phyloP scores from a whole-genome alignment of 768 basidiomycete genomes.

The Gymnopilus junonius region DNA sequence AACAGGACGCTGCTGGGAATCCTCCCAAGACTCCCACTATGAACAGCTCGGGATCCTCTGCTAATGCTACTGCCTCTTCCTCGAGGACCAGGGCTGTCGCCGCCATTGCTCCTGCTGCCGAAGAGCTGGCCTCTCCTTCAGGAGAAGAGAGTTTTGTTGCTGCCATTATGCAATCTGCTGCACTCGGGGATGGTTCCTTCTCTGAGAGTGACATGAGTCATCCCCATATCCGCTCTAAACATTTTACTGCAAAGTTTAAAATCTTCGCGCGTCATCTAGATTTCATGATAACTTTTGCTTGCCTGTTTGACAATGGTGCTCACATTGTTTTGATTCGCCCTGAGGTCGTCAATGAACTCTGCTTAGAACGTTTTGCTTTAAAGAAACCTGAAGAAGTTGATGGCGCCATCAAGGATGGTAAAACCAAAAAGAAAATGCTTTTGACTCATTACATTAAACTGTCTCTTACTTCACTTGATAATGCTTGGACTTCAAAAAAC shows the following conservation, averaged over 20 bases:
- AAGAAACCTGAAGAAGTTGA: slow-evolving; percentile 9
- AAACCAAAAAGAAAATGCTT: not conserved
- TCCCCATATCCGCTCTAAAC: not conserved
- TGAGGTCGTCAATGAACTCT: slow-evolving; percentile 21
- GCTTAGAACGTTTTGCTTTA: not conserved
- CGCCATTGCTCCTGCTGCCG: not conserved
- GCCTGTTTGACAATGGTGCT: slow-evolving; percentile 29
- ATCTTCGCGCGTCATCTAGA: not conserved
- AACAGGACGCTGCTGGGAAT: no score
- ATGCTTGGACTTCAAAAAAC: slow-evolving; percentile 16
- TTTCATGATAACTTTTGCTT: slow-evolving; percentile 31
- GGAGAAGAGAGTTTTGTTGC: not conserved
- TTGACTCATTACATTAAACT: slow-evolving; percentile 19
- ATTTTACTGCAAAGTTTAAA: no score
- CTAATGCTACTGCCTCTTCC: no score
- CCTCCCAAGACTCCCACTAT: no score
- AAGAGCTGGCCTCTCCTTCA: not conserved
- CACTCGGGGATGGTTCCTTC: not conserved
- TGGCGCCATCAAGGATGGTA: slow-evolving; percentile 2
- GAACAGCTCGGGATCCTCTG: no score
- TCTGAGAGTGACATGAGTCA: not conserved
- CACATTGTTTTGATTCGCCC: slow-evolving; percentile 35
- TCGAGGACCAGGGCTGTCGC: no score
- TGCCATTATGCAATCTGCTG: not conserved
- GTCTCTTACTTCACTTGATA: slow-evolving; percentile 13